Evolutionary conservation across 2,329 filamentous ascomycete species (phyloP).

Genomic region (Arthrinium phaeospermum): DNA sequence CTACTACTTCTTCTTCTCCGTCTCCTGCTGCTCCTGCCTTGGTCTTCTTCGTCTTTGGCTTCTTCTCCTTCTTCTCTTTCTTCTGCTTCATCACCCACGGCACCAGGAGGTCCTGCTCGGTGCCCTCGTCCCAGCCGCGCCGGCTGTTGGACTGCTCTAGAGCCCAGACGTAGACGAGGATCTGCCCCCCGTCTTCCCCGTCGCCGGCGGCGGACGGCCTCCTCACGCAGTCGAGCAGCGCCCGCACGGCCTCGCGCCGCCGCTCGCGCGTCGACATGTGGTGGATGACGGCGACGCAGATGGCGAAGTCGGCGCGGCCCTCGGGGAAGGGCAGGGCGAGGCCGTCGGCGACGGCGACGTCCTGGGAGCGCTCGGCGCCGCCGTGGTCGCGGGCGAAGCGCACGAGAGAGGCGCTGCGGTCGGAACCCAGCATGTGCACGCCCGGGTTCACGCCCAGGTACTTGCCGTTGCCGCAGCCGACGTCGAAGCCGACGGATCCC

Average conservation of each 20-base stretch:
- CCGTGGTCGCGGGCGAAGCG: slow-evolving; percentile 51
- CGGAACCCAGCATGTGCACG: slow-evolving; percentile 83
- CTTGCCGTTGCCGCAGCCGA: slow-evolving; percentile 97
- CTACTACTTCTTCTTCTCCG: slow-evolving; percentile 26
- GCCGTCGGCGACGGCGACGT: slow-evolving; percentile 80
- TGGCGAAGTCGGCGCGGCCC: slow-evolving; percentile 74
- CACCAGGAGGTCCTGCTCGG: slow-evolving; percentile 90
- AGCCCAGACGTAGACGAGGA: slow-evolving; percentile 92
- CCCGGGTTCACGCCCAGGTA: slow-evolving; percentile 81
- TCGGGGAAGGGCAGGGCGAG: slow-evolving; percentile 79
- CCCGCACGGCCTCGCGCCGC: slow-evolving; percentile 73
- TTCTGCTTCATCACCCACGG: slow-evolving; percentile 79
- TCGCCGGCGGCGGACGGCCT: background rate
- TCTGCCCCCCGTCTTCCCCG: slow-evolving; percentile 56
- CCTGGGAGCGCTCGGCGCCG: slow-evolving; percentile 53
- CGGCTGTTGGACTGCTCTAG: slow-evolving; percentile 88
- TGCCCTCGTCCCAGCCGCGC: slow-evolving; percentile 84
- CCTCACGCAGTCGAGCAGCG: slow-evolving; percentile 71
- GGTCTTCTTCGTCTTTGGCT: slow-evolving; percentile 29
- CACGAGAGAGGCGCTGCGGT: slow-evolving; percentile 71
- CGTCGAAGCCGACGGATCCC: slow-evolving; percentile 83
- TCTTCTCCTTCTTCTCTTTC: slow-evolving; percentile 34
- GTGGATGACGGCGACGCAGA: slow-evolving; percentile 93
- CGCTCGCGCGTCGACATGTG: slow-evolving; percentile 82
- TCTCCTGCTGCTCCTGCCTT: slow-evolving; percentile 30